Evolutionary conservation across 306 rosid species (phyloP), one percentile per base, ranked within the genome.

Genomic region (Dryas drummondii): DNA sequence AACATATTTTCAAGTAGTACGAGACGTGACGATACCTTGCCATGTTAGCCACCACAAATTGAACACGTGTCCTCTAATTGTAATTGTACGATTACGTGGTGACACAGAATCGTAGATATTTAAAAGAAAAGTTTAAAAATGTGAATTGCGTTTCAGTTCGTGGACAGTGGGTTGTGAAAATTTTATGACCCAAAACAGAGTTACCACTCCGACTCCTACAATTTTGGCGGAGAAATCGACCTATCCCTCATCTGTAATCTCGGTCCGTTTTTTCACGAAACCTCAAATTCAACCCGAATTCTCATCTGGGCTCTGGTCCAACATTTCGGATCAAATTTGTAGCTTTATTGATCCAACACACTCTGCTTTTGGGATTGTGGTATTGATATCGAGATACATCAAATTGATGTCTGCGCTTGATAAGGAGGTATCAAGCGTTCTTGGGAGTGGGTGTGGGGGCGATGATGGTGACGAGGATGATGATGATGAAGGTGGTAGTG

Each of bases 341-440:
- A 15, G 1, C 58, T 47, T 59, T 59, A 22, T 47, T 70, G 71
- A 45, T 66, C 46, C 62, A 17, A n/a, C n/a, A n/a, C n/a, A 7
- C 19, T 68, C n/a, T 26, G 44, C 27, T 14, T 60, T 47, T 19
- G 52, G 42, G 12, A 15, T 32, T 47, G 9, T 55, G 45, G n/a
- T 63, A 68, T 56, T 22, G 53, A 46, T 27, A 19, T 57, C 11
- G 47, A 16, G 47, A 26, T 68, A 49, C 22, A 46, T 5, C 32
- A 66, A 57, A 27, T 80, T 73, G 76, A 91, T 88, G 91, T 87
- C 97, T 82, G 80, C 70, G 72, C 53, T 85, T 78, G 82, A 70
- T 46, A 59, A 81, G 63, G 90, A 82, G 78, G 67, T 90, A 81
- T 75, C 86, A 4, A 75, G 71, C 59, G 83, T 66, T n/a, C 74